phyloP scores from a whole-genome alignment of 495 filamentous ascomycete species.

The Penicillium samsonianum region DNA sequence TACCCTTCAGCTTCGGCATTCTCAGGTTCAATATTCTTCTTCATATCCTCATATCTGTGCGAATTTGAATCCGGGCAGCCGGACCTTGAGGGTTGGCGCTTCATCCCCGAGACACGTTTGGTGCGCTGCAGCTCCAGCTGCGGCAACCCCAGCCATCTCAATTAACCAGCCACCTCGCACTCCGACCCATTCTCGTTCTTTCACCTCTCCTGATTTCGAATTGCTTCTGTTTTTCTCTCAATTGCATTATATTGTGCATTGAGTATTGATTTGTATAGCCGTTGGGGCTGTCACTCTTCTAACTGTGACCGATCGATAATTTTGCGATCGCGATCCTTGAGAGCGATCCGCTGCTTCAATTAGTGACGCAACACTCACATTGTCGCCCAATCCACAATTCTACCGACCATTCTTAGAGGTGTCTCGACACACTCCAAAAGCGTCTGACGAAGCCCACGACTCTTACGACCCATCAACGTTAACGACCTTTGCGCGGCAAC shows the following conservation, averaged over 20 bases:
- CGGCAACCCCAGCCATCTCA: conserved; percentile 35
- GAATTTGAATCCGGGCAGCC: conserved; percentile 1
- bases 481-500: conserved; percentile 56
- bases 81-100: conserved; percentile 13
- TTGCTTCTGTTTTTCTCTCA: conserved; percentile 2
- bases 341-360: conserved; percentile 13
- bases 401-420: conserved; percentile 37
- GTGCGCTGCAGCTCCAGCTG: conserved; percentile 29
- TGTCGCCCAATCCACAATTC: conserved; percentile 34
- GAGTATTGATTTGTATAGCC: conserved; percentile 10
- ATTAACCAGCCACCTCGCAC: conserved; percentile 37
- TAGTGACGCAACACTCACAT: conserved; percentile 30
- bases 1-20: neutral
- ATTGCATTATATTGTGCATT: conserved; percentile 14
- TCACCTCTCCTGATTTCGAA: conserved; percentile 9
- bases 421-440: conserved; percentile 41
- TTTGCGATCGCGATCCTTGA: conserved; percentile 19
- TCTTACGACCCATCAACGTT: conserved; percentile 52
- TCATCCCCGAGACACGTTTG: conserved; percentile 31
- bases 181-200: conserved; percentile 10
- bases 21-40: neutral
- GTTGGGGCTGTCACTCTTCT: conserved; percentile 1
- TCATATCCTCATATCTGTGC: neutral
- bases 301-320: conserved; percentile 7
- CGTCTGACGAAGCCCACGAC: conserved; percentile 63